Evolutionary conservation across 2,329 filamentous ascomycete species (phyloP).

Genomic region (Clonostachys sp.): DNA sequence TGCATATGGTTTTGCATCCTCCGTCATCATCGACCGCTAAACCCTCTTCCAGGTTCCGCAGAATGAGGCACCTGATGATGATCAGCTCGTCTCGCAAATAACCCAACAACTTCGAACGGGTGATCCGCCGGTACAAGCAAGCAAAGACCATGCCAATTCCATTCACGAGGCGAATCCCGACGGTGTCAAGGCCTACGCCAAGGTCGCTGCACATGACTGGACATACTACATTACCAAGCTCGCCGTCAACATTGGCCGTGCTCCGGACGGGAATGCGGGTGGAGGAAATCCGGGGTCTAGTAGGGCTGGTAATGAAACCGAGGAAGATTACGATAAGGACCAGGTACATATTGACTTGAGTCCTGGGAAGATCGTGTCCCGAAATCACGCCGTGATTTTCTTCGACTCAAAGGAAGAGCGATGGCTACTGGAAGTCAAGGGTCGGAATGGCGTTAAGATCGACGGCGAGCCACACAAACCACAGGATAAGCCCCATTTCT

Average conservation of each 20-base stretch:
- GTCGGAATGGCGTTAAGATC: constrained; percentile 84
- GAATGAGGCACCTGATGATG: constrained; percentile 40
- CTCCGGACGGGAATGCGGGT: constrained; percentile 41
- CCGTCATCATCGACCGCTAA: constrained; percentile 25
- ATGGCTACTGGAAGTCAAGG: constrained; percentile 85
- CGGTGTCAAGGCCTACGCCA: constrained; percentile 71
- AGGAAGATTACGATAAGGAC: constrained; percentile 40
- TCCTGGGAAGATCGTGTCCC: constrained; percentile 76
- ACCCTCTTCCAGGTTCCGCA: neutral
- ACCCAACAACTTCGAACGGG: constrained; percentile 40
- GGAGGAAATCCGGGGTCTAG: constrained; percentile 1
- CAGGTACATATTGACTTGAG: constrained; percentile 83
- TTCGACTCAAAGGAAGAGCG: constrained; percentile 64
- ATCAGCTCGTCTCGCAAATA: constrained; percentile 51
- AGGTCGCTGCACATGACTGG: constrained; percentile 78
- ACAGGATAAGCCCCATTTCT: constrained; percentile 53
- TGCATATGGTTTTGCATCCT: neutral
- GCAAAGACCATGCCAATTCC: constrained; percentile 57
- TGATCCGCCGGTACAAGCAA: constrained; percentile 48
- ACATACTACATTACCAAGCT: constrained; percentile 77
- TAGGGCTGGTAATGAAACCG: constrained; percentile 22
- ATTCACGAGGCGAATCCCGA: constrained; percentile 58
- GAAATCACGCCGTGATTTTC: constrained; percentile 70
- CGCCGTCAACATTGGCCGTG: constrained; percentile 72
- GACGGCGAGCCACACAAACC: constrained; percentile 70